These are phyloP conservation scores for Tremella fuciformis DNA, from an alignment of 768 basidiomycete genomes.

Conservation along the genomic window DNA sequence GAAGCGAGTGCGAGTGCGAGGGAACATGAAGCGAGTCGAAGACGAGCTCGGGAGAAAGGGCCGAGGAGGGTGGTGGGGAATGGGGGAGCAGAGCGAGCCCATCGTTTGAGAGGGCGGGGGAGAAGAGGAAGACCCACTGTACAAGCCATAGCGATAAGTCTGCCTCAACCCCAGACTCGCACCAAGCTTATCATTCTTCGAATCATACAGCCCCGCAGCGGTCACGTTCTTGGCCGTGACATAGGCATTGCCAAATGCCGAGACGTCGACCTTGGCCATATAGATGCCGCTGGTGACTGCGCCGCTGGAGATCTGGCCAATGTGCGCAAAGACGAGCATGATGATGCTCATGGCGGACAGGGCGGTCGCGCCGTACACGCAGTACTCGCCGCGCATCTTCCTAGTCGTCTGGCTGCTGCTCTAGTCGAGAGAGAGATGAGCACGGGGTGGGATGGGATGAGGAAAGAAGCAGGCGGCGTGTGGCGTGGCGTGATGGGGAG, in stretches of 20 bases:
- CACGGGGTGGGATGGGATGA: too few species aligned
- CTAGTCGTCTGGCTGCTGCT: not conserved
- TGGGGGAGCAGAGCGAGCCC: too few species aligned
- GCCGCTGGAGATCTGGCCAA: constrained; percentile 42
- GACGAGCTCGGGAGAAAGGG: not conserved
- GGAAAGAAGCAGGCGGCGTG: too few species aligned
- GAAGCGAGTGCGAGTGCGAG: not conserved
- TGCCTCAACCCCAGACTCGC: constrained; percentile 37
- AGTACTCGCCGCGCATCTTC: constrained; percentile 47
- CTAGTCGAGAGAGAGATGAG: too few species aligned
- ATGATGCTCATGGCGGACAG: constrained; percentile 44
- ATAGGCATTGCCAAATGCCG: constrained; percentile 37
- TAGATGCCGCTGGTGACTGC: constrained; percentile 39
- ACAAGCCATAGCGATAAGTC: constrained; percentile 48
- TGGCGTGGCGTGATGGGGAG: too few species aligned
- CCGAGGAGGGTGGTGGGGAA: not conserved
- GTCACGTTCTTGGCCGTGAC: constrained; percentile 29
- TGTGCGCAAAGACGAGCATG: constrained; percentile 48
- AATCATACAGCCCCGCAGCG: constrained; percentile 37
- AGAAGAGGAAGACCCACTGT: constrained; percentile 30
- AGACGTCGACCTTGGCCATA: constrained; percentile 44
- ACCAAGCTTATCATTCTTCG: constrained; percentile 40
- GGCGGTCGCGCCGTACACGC: constrained; percentile 48
- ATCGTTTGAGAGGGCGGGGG: too few species aligned
- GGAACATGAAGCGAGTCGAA: not conserved